Evolutionary conservation across 2,329 filamentous ascomycete genomes (phyloP).

Genomic region (Fusarium secorum): DNA sequence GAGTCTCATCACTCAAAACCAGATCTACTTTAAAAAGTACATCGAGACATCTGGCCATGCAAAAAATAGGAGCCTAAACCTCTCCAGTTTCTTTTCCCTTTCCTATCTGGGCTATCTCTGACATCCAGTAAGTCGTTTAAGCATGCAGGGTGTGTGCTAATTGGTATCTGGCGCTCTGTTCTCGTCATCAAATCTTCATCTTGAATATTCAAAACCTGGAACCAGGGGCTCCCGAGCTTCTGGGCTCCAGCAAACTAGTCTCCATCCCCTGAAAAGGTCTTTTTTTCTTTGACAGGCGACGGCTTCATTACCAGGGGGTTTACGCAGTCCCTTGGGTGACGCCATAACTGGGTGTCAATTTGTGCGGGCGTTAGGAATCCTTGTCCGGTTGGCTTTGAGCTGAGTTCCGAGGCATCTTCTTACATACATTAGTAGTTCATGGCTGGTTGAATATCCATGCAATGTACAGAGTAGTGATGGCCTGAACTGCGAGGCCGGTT

Average conservation of each 20-base stretch:
- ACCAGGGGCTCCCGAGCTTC: conserved; percentile 25
- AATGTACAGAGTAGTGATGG: conserved; percentile 7
- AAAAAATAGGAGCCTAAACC: conserved; percentile 14
- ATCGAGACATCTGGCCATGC: conserved; percentile 12
- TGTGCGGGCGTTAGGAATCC: conserved; percentile 6
- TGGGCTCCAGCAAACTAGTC: conserved; percentile 1
- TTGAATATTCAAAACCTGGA: conserved; percentile 33
- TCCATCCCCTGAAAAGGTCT: conserved; percentile 16
- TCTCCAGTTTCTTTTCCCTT: conserved; percentile 6
- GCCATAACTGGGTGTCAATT: conserved; percentile 24
- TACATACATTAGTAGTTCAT: not conserved
- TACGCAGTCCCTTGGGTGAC: conserved; percentile 30
- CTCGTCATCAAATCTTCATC: conserved; percentile 32
- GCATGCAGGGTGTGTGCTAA: conserved; percentile 9
- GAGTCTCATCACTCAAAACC: conserved; percentile 28
- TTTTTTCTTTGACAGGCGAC: conserved; percentile 35
- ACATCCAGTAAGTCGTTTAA: not conserved
- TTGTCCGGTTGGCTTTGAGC: not conserved
- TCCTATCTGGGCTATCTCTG: conserved; percentile 7
- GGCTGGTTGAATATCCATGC: not conserved
- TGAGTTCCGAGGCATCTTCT: not conserved
- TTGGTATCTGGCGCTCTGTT: not conserved
- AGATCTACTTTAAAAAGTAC: conserved; percentile 2
- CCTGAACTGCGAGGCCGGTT: conserved; percentile 1
- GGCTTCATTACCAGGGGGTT: conserved; percentile 31